Evolutionary conservation across 371 early-diverging fungal species (phyloP).

Genomic region (Haplosporangium sp.): DNA sequence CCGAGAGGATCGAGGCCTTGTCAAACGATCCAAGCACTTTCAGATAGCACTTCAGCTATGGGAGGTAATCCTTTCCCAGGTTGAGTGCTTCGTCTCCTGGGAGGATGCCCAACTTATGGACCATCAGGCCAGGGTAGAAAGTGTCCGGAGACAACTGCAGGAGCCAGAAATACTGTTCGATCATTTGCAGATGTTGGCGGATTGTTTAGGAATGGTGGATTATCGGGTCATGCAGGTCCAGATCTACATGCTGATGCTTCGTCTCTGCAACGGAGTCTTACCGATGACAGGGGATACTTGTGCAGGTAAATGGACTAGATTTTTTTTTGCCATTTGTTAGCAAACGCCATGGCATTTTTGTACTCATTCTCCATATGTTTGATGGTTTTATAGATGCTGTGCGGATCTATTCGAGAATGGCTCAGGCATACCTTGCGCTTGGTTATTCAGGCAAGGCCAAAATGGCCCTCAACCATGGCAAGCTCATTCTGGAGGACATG

Average conservation of each 20-base stretch:
- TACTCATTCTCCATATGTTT: background rate
- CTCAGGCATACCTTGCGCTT: conserved; percentile 61
- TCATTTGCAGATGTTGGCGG: conserved; percentile 50
- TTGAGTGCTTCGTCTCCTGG: conserved; percentile 47
- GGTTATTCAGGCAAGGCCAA: conserved; percentile 79
- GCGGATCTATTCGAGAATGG: conserved; percentile 63
- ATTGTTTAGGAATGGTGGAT: conserved; percentile 48
- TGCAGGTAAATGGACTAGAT: conserved; percentile 17
- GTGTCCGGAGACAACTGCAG: conserved; percentile 8
- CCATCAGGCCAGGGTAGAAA: conserved; percentile 6
- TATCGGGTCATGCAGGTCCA: conserved; percentile 48
- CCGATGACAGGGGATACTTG: conserved; percentile 18
- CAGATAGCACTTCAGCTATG: conserved; percentile 66
- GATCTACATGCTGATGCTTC: conserved; percentile 38
- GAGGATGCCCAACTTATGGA: conserved; percentile 2
- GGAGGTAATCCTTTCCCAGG: conserved; percentile 58
- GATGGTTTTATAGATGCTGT: conserved; percentile 57
- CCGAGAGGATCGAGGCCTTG: conserved; percentile 8
- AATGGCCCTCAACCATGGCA: conserved; percentile 62
- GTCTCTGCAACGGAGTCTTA: conserved; percentile 42
- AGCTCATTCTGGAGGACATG: conserved; percentile 56
- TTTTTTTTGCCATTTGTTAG: background rate
- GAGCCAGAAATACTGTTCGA: conserved; percentile 40
- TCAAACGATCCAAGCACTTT: conserved; percentile 56
- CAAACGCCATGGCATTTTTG: background rate